Conservation (phyloP, 345 rosid species). For the Alliaria petiolata region DNA sequence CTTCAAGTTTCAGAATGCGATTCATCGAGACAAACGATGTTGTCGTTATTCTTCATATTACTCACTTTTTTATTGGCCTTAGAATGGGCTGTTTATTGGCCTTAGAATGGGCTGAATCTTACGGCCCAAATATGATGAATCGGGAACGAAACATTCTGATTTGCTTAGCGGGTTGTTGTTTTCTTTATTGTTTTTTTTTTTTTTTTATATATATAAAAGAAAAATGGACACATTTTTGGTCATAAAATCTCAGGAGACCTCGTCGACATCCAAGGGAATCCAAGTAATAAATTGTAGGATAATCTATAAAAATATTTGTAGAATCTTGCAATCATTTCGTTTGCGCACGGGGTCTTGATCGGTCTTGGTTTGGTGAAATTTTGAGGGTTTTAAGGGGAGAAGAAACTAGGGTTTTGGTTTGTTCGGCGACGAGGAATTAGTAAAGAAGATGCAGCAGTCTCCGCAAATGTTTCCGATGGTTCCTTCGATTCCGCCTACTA, state of each 20-base stretch:
- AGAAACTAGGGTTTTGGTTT: constrained; percentile 17
- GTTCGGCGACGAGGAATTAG: neutral
- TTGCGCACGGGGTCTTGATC: neutral
- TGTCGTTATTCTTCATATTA: too few relatives aligned
- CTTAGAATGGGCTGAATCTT: neutral
- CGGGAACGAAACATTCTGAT: neutral
- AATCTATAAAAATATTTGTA: constrained; percentile 11
- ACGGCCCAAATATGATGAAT: neutral
- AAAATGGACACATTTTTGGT: neutral
- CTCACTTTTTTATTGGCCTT: too few relatives aligned
- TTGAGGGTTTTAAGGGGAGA: constrained; percentile 1
- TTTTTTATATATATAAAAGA: too few relatives aligned
- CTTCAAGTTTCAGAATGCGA: too few relatives aligned
- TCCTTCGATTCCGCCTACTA: constrained; percentile 63
- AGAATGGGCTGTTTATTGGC: too few relatives aligned
- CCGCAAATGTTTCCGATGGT: constrained; percentile 71
- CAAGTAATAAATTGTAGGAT: constrained; percentile 1
- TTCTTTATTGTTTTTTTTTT: neutral
- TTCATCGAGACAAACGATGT: too few relatives aligned
- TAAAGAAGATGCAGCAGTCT: constrained; percentile 79
- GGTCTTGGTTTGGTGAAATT: neutral
- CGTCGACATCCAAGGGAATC: constrained; percentile 15
- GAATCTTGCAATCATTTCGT: neutral
- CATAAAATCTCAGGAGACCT: constrained; percentile 17
- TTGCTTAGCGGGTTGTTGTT: neutral